Evolutionary conservation across 768 basidiomycete genomes (phyloP), one percentile per base, ranked within the genome.

Genomic region (Hortiboletus campestris): DNA sequence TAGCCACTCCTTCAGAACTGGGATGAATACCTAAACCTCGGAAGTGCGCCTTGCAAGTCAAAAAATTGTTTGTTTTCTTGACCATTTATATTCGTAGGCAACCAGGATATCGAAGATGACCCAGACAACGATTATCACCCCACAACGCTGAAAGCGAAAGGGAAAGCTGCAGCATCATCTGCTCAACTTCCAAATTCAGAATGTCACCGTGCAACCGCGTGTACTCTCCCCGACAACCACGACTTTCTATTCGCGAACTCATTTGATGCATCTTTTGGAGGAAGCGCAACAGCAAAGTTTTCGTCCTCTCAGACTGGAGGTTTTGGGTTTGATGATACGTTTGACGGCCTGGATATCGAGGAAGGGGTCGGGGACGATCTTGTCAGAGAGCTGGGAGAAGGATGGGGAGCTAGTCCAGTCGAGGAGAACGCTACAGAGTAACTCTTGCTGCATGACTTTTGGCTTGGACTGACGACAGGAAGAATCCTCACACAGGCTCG

Each of bases 221-320:
- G 88, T 66, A 90, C 84, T 35, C 78, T 92, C n/a, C 74, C 82
- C 12, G 89, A 92, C 63, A 79, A 85, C 56, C 82, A 87, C 58
- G 83, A 87, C 36, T 80, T 85, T 60, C 66, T 91, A 20, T 72
- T 91, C 16, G 80, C 84, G 6, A 78, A 77, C 28, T 88, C 88
- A 0, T 84, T 88, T 60, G 85, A 88, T 52, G 67, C 77, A 11
- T 87, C 87, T 4, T 82, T 83, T 59, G 71, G 75, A 48, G 77
- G 70, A 34, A 73, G 68, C 51, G 71, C 67, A 1, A 47, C 59
- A 13, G 73, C 66, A 31, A 55, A 72, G 8, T 61, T 70, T 7
- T 83, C 84, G 14, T 86, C 87, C 7, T 88, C 87, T 9, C 83
- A 84, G 53, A 66, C 67, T 6, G 81, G 68, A 17, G 75, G 71